These are phyloP conservation scores for Rhodomyrtus tomentosa DNA, from an alignment of 345 rosid genomes.

Conservation along the genomic window DNA sequence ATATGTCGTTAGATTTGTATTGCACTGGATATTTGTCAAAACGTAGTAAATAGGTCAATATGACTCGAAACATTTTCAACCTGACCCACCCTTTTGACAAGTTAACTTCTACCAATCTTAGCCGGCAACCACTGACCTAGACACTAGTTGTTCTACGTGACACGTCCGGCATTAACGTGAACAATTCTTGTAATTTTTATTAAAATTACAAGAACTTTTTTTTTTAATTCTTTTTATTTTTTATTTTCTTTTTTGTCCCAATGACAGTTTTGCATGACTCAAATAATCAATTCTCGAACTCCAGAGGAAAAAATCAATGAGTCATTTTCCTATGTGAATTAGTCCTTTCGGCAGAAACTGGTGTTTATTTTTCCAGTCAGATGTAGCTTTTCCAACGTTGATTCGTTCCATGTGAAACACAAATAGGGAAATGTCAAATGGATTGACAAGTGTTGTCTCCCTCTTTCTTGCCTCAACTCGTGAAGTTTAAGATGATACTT, in stretches of 20 bases:
- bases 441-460: neutral
- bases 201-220: neutral
- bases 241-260: neutral
- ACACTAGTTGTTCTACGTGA: rapidly evolving
- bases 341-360: neutral
- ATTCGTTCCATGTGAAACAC: neutral
- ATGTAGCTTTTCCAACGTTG: neutral
- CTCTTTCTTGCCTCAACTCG: neutral
- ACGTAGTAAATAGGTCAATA: too few species aligned
- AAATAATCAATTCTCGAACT: neutral
- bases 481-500: neutral
- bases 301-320: neutral
- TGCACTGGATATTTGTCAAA: too few species aligned
- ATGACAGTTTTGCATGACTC: neutral
- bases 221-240: neutral
- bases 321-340: neutral
- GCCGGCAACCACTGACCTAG: rapidly evolving
- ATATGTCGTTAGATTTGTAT: too few species aligned
- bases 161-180: rapidly evolving
- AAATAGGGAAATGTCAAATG: neutral
- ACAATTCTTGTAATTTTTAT: neutral
- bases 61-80: too few species aligned
- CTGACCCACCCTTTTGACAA: too few species aligned
- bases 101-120: neutral
- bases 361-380: neutral